Conservation (phyloP, 2,329 filamentous ascomycete genomes). For the Magnaporthiopsis incrustans region DNA sequence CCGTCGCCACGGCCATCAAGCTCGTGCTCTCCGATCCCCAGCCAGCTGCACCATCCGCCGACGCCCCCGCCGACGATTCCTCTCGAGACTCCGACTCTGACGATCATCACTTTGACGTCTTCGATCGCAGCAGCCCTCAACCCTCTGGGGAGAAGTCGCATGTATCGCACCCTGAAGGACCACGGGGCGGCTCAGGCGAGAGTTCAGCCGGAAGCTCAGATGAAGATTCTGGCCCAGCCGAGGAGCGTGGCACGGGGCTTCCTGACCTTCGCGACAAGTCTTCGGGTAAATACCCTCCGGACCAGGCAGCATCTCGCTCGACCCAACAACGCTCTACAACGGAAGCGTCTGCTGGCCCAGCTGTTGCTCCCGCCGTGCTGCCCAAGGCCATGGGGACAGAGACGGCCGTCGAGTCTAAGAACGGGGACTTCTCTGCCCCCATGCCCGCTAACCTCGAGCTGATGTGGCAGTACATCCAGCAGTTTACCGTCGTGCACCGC, state of each 20-base stretch:
- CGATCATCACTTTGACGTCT: no score
- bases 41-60: neutral
- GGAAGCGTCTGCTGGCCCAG: no score
- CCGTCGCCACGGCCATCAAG: neutral
- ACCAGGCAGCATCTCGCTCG: no score
- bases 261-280: neutral
- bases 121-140: no score
- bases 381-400: neutral
- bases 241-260: neutral
- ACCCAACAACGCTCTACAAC: no score
- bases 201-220: no score
- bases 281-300: no score
- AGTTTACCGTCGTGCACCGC: slow-evolving; percentile 12
- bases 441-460: slow-evolving; percentile 4
- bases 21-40: neutral
- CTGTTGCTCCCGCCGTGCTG: no score
- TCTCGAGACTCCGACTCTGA: neutral
- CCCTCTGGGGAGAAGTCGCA: neutral
- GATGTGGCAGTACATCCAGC: slow-evolving; percentile 21
- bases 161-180: neutral
- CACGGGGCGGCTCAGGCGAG: no score
- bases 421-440: slow-evolving; percentile 1
- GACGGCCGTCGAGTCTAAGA: neutral
- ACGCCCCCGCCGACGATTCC: neutral
- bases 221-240: no score